A percentile compares a stretch with the other conserved stretches of the same genome.
Conservation (phyloP, 805 yeast species). For the Candida golubevii region DNA sequence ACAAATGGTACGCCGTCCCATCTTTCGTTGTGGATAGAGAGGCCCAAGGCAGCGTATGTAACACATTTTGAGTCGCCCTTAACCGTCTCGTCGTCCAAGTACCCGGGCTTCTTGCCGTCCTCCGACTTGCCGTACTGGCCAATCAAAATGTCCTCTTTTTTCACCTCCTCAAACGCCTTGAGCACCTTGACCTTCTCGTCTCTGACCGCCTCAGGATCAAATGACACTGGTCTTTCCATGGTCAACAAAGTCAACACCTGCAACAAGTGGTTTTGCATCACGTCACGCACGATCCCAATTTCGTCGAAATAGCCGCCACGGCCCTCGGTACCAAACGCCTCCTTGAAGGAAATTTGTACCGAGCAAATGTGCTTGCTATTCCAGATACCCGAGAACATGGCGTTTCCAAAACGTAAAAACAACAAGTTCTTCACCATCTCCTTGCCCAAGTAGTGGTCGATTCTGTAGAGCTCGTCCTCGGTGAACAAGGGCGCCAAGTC, state of each 20-base stretch:
- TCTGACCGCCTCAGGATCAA: conserved; percentile 87
- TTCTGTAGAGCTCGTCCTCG: conserved; percentile 90
- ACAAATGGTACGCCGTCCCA: conserved; percentile 99
- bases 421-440: conserved; percentile 95
- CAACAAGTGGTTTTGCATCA: conserved; percentile 94
- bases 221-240: conserved; percentile 94
- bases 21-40: conserved; percentile 83
- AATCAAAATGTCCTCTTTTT: conserved; percentile 60
- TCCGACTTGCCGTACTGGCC: conserved; percentile 86
- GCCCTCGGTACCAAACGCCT: conserved; percentile 98
- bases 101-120: conserved; percentile 88
- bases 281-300: conserved; percentile 95
- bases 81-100: conserved; percentile 90
- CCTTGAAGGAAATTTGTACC: conserved; percentile 90
- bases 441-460: conserved; percentile 96
- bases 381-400: conserved; percentile 86
- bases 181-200: conserved; percentile 94
- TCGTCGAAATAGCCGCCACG: conserved; percentile 97
- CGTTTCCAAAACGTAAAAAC: conserved; percentile 87
- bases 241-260: conserved; percentile 89
- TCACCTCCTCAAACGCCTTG: conserved; percentile 71
- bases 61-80: conserved; percentile 77
- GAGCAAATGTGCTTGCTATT: conserved; percentile 70
- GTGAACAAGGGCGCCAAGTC: conserved; percentile 79
- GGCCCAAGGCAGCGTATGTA: conserved; percentile 82